Base-by-base conservation (phyloP, 352 stramenopile genomes). In the Pythium dissotocum region DNA sequence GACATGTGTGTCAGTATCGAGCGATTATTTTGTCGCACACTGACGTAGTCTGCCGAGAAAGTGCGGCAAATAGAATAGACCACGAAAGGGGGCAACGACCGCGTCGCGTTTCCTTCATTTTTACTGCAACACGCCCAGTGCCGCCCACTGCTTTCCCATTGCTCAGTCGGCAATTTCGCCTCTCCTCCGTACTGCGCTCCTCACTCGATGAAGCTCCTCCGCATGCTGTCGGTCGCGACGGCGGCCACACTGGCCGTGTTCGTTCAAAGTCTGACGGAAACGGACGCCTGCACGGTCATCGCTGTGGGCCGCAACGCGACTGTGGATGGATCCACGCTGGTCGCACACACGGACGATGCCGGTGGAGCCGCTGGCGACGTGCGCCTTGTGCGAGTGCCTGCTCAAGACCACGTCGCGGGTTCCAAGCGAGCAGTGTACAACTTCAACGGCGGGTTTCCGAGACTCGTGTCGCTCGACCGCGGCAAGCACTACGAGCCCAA, bases 371-470 rank as follows among this genome's bases (percentile, higher is more conserved):
- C 92, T 5, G 92, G 91, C 14, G 94, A 98, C 68, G 80, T 97
- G 21, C 88, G 95, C 12, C 78, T 98, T 28, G 89, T 97, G 54
- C 90, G 89, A 32, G 90, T 99, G 33, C 94, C 94, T 10, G 93
- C 93, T 1, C 72, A 82, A 3, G 35, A 36, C 0, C 12, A 58
- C 1, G 77, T 67, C 0, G 38, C 12, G 9, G 38, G 38, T 10
- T 68, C 77, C 2, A 66, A 74, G 26, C 83, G 88, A 0, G 75
- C 83, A 0, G 76, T 96, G 35, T 94, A 89, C 72, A 86, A 83
- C 63, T 82, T 92, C 65, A 77, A 80, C 24, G 77, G 80, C 48
- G 87, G 87, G 4, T 97, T 87, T 54, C 89, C 90, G 4, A 73
- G 85, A 16, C 72, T 95, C 18, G 83, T 97, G 49, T 72, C 73